Evolutionary conservation across 1,284 basidiomycete genomes (phyloP).

Genomic region (Fomitopsis palustris): DNA sequence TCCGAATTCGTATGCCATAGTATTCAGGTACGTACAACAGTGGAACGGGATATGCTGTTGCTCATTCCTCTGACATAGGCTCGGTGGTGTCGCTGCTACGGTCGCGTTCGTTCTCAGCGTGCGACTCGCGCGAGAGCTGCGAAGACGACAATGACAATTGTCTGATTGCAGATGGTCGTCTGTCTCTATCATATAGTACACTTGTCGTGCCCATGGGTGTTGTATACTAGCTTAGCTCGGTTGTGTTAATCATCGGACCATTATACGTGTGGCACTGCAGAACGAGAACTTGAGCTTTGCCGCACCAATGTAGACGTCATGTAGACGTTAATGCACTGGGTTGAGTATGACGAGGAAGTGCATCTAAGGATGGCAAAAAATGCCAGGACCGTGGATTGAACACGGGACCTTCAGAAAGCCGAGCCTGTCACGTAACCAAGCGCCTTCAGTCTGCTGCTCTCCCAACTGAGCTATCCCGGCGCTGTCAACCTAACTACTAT

Average conservation of each 20-base stretch:
- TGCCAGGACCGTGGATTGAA: constrained; percentile 61
- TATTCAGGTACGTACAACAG: constrained; percentile 58
- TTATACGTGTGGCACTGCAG: background rate
- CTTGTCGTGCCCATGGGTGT: background rate
- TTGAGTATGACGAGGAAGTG: too few species aligned
- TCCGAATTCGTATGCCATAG: constrained; percentile 71
- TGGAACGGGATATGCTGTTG: background rate
- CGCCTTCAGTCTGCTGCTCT: constrained; percentile 2
- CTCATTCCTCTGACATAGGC: constrained; percentile 34
- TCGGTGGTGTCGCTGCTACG: constrained; percentile 71
- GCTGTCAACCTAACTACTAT: too few species aligned
- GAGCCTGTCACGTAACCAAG: background rate
- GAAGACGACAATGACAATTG: constrained; percentile 32
- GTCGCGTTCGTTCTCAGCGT: constrained; percentile 70
- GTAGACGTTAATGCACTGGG: background rate
- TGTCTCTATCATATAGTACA: background rate
- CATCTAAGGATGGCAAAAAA: constrained; percentile 6
- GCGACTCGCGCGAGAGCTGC: constrained; percentile 59
- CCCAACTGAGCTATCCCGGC: constrained; percentile 4
- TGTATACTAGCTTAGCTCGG: background rate
- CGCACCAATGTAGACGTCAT: background rate
- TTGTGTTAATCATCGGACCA: background rate
- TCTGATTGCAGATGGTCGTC: background rate
- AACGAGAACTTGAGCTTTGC: background rate
- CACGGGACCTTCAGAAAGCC: constrained; percentile 57